A percentile compares a stretch with the other conserved stretches of the same genome.
These are phyloP conservation scores for Polyporus tsugae DNA, from an alignment of 1,284 basidiomycete genomes.

Conservation along the genomic window DNA sequence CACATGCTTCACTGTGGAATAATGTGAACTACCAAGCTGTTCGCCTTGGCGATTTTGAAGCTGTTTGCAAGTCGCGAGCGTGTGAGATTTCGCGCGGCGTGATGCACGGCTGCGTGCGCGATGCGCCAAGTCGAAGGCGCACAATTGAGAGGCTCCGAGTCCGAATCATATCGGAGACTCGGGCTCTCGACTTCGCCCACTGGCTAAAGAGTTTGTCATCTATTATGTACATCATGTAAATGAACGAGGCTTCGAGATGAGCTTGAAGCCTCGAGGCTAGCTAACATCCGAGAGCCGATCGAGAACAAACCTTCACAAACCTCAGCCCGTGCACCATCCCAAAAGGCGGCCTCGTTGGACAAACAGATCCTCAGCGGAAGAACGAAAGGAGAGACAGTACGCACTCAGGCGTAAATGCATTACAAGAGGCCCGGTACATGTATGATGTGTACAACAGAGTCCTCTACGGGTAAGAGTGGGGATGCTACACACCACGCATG, in stretches of 20 bases:
- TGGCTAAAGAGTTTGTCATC: too few relatives aligned
- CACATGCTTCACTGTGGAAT: neutral
- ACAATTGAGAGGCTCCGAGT: neutral
- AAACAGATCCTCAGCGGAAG: conserved; percentile 45
- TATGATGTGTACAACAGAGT: conserved; percentile 19
- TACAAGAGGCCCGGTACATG: conserved; percentile 15
- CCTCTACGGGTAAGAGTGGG: conserved; percentile 18
- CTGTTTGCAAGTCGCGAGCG: neutral
- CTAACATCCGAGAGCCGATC: neutral
- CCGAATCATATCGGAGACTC: neutral
- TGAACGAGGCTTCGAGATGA: too few relatives aligned
- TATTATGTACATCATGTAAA: too few relatives aligned
- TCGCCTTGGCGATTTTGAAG: neutral
- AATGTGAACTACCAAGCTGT: too few relatives aligned
- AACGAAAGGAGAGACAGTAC: conserved; percentile 68
- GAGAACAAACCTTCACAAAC: too few relatives aligned
- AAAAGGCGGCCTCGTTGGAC: too few relatives aligned
- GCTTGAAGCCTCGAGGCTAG: neutral
- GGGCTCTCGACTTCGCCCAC: too few relatives aligned
- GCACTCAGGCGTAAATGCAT: conserved; percentile 11
- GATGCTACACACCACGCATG: conserved; percentile 9
- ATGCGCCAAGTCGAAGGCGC: neutral
- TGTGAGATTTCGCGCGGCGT: too few relatives aligned
- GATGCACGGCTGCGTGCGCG: neutral
- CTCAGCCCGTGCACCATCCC: too few relatives aligned